These are phyloP conservation scores for Magnaporthiopsis rhizophila DNA, from an alignment of 2,329 filamentous ascomycete species.

Conservation along the genomic window DNA sequence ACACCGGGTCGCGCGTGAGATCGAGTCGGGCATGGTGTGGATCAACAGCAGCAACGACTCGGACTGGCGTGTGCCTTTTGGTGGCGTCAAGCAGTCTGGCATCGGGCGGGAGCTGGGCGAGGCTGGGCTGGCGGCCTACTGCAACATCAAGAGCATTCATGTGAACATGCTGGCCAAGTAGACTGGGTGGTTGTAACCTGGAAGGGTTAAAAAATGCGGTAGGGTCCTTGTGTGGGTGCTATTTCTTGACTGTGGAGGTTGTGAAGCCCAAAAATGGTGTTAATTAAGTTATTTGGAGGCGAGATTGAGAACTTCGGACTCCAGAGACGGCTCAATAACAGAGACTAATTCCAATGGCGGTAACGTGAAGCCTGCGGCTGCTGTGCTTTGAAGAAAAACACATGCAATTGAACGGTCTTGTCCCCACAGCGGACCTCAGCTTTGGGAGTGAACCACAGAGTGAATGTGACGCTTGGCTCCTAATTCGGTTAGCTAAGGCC, in stretches of 20 bases:
- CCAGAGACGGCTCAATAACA: too few relatives aligned
- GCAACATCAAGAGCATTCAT: conserved; percentile 27
- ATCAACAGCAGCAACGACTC: conserved; percentile 35
- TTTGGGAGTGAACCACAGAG: neutral
- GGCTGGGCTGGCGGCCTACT: conserved; percentile 27
- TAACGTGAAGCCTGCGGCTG: too few relatives aligned
- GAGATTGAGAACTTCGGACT: too few relatives aligned
- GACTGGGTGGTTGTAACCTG: neutral
- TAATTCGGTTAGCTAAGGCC: neutral
- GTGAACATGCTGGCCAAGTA: conserved; percentile 23
- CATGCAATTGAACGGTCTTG: too few relatives aligned
- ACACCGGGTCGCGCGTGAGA: conserved; percentile 39
- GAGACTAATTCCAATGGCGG: too few relatives aligned
- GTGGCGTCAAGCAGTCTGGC: conserved; percentile 29
- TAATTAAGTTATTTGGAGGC: too few relatives aligned
- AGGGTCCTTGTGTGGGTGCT: too few relatives aligned
- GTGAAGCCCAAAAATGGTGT: too few relatives aligned
- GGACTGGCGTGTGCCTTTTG: conserved; percentile 45
- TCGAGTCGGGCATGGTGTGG: conserved; percentile 48
- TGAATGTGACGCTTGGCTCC: neutral
- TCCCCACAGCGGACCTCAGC: too few relatives aligned
- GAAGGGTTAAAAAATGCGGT: too few relatives aligned
- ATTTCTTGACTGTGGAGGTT: too few relatives aligned
- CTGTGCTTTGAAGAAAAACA: too few relatives aligned
- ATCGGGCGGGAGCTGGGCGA: conserved; percentile 29